Evolutionary conservation across 2,329 filamentous ascomycete species (phyloP), one percentile per base, ranked within the genome.

Genomic region (Neopestalotiopsis sp.): DNA sequence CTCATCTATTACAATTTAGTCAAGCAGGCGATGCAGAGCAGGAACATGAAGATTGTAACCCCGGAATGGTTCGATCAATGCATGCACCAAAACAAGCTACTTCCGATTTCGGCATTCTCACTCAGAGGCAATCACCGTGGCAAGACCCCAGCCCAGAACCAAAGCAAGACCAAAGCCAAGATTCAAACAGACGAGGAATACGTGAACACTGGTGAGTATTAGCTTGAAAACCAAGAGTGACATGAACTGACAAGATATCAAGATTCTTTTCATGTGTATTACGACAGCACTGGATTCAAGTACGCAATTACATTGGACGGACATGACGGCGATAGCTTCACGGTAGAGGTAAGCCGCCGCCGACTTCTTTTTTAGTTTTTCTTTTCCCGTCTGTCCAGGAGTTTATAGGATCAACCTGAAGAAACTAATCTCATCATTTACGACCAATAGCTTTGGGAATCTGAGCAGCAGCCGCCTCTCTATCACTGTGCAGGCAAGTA

Each of bases 361-460:
- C 34, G 13, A 28, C 49, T 53, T 38, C 34, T 38, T 7, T 38
- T 38, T 10, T 5, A 28, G 24, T 28, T 28, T 28, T 24, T 24
- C 2, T 2, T 24, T 24, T 24, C 24, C 24, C 24, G 3, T 2
- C 24, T 24, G 24, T 3, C 24, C 24, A 3, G 24, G 24, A 28
- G 4, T 28, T 3, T 1, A 28, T 0, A 1, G 1, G 24, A 28
- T 0, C 28, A 42, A 61, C 34, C 14, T 42, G 20, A n/a, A 28
- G 6, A 20, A 53, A 53, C 45, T 53, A 17, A 53, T 17, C 17
- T n/a, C 4, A 53, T 20, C n/a, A 24, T 9, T 20, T 10, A 9
- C n/a, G n/a, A 24, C 42, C n/a, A 28, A 56, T 71, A 94, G 91
- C 83, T 95, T 65, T 93, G 89, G 81, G 89, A 94, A 77, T 91